phyloP scores from a whole-genome alignment of 192 early-diverging fungal species.

The Coemansia sp. region DNA sequence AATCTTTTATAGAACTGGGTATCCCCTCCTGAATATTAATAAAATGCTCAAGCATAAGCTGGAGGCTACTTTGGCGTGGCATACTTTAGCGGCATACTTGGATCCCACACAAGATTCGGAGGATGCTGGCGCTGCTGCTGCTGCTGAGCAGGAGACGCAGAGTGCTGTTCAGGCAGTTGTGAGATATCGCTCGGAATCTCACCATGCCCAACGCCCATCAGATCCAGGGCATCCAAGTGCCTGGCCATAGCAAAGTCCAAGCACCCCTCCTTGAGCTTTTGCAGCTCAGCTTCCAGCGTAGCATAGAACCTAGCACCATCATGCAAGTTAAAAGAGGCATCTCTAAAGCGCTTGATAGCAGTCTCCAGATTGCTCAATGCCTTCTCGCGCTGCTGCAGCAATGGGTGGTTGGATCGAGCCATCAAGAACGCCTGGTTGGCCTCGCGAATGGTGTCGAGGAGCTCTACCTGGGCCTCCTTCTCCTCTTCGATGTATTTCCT shows the following conservation, averaged over 20 bases:
- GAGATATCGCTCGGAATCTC: constrained; percentile 27
- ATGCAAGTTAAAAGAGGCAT: constrained; percentile 69
- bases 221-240: constrained; percentile 63
- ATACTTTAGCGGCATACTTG: constrained; percentile 46
- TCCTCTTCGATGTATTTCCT: constrained; percentile 58
- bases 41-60: background rate
- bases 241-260: constrained; percentile 70
- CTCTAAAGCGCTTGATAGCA: constrained; percentile 71
- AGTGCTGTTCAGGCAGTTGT: constrained; percentile 8
- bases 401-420: constrained; percentile 57
- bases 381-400: constrained; percentile 68
- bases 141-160: background rate
- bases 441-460: constrained; percentile 60
- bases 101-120: constrained; percentile 39
- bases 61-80: constrained; percentile 12
- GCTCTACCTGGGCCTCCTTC: constrained; percentile 60
- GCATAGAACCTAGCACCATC: constrained; percentile 77
- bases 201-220: constrained; percentile 29
- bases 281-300: constrained; percentile 64
- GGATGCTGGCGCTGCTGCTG: constrained; percentile 14
- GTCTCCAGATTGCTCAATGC: constrained; percentile 74
- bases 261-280: constrained; percentile 61
- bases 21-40: too few species aligned
- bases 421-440: constrained; percentile 68
- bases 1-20: too few species aligned